Conservation (phyloP, 345 rosid genomes). For the Ceriops tagal region DNA sequence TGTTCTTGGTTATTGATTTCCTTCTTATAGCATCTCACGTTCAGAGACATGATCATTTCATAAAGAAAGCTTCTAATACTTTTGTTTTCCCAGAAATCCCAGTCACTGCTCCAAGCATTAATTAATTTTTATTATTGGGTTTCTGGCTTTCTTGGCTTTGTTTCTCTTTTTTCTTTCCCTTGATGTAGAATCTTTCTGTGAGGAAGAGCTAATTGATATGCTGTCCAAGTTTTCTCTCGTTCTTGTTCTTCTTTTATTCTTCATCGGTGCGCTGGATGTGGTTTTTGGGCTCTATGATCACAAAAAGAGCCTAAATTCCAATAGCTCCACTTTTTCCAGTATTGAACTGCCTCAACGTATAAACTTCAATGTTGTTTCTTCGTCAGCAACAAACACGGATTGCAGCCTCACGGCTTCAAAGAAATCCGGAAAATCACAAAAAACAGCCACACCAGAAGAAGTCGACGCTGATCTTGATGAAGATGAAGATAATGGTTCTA, state of each 20-base stretch:
- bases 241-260: slow-evolving; percentile 36
- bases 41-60: not conserved
- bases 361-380: slow-evolving; percentile 70
- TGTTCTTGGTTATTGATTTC: not conserved
- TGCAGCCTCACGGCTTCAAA: slow-evolving; percentile 47
- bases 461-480: not conserved
- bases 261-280: slow-evolving; percentile 33
- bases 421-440: slow-evolving; percentile 25
- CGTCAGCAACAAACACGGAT: slow-evolving; percentile 45
- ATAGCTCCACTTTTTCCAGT: slow-evolving; percentile 53
- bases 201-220: slow-evolving; percentile 41
- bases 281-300: slow-evolving; percentile 35
- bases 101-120: not conserved
- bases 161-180: not conserved
- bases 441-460: slow-evolving; percentile 7
- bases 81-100: not conserved
- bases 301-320: slow-evolving; percentile 20
- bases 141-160: not conserved
- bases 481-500: not conserved
- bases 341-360: slow-evolving; percentile 57
- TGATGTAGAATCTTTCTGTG: slow-evolving; percentile 20
- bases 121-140: not conserved
- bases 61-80: not conserved
- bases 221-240: slow-evolving; percentile 32
- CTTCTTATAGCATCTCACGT: not conserved